phyloP scores from a whole-genome alignment of 495 filamentous ascomycete genomes.

The Apiosordaria backusii region DNA sequence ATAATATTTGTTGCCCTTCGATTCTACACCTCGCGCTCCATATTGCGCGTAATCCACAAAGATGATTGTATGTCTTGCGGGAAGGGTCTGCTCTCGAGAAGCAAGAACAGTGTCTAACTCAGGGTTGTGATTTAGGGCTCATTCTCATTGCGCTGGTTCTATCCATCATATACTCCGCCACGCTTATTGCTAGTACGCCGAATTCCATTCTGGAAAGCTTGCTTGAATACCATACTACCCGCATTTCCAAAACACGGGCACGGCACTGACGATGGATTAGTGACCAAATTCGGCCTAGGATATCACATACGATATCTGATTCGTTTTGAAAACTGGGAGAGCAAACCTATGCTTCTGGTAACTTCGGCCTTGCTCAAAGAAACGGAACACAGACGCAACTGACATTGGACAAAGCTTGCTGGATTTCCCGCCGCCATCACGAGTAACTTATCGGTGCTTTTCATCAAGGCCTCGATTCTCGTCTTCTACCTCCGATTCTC shows the following conservation, averaged over 20 bases:
- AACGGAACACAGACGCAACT: not conserved
- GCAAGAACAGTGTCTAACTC: not conserved
- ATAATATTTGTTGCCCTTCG: slow-evolving; percentile 22
- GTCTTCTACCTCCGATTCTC: slow-evolving; percentile 28
- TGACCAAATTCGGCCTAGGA: not conserved
- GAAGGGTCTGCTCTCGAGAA: not conserved
- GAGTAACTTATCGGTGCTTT: slow-evolving; percentile 18
- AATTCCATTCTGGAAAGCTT: not conserved
- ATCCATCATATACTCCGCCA: not conserved
- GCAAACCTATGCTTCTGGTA: not conserved
- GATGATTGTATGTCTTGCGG: slow-evolving; percentile 25
- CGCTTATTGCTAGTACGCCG: not conserved
- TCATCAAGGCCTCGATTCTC: slow-evolving; percentile 25
- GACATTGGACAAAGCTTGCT: slow-evolving; percentile 6
- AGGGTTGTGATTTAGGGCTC: slow-evolving; percentile 2
- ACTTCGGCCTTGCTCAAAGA: not conserved
- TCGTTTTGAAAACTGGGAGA: not conserved
- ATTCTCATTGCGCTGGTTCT: not conserved
- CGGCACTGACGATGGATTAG: not conserved
- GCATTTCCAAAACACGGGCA: too few species aligned
- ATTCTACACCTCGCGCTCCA: slow-evolving; percentile 23
- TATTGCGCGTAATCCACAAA: slow-evolving; percentile 18
- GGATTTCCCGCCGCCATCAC: slow-evolving; percentile 14
- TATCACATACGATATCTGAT: not conserved
- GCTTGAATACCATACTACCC: not conserved